Evolutionary conservation across 768 basidiomycete genomes (phyloP), one percentile per base, ranked within the genome.

Genomic region (Pholiota conissans): DNA sequence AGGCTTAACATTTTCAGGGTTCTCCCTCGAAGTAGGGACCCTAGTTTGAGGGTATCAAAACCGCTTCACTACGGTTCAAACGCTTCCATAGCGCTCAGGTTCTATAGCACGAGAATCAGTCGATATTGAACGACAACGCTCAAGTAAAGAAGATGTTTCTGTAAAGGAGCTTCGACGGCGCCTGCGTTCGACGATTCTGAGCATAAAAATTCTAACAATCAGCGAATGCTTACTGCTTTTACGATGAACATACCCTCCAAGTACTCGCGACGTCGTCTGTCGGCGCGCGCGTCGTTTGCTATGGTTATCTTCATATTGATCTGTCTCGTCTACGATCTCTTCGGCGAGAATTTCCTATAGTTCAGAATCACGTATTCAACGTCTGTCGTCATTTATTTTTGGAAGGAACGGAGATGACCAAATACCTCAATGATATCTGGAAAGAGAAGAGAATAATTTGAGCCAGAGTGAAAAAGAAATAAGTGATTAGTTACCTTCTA

Each of bases 261-360:
- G 93, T 35, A 93, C 80, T 7, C 84, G 82, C 7, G 89, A 83
- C 11, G 86, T 92, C 11, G 87, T 88, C 58, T 81, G 71, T 13
- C 95, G 79, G 61, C 81, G 86, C 0, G 91, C 94, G 7, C 79
- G 75, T 53, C 80, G 81, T 67, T 94, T 95, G 47, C 84, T 87
- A 39, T 85, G 85, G 67, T 95, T 97, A 63, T 93, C 91, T 63
- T 91, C 89, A 64, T 89, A 95, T 24, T 86, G 80, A 72, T 97
- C 95, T 5, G 93, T 96, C 72, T 97, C 95, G 65, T 96, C 95
- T 24, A 96, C 89, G 55, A 97, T 96, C 70, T 97, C 95, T 74
- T 97, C 93, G 0, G 90, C 87, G 13, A 98, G 91, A 61, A 98
- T 96, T 81, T 96, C 94, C 83, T 92, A 72, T 56, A 68, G 70